Evolutionary conservation across 2,329 filamentous ascomycete genomes (phyloP).

Genomic region (Daldinia sp.): DNA sequence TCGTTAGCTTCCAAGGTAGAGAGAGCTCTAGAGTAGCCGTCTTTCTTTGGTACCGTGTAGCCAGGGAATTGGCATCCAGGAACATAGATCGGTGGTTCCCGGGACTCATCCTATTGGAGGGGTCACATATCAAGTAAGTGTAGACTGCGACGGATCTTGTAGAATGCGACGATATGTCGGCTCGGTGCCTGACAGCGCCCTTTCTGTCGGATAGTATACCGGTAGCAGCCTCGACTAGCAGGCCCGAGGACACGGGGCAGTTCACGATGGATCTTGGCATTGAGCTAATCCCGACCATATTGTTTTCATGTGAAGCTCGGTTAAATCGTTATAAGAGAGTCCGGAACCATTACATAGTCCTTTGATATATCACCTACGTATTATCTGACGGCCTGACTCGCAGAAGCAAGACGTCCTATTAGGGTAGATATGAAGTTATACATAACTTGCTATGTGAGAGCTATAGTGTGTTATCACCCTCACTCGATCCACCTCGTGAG

Average conservation of each 20-base stretch:
- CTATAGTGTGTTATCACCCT: background rate
- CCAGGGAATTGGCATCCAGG: slow-evolving; percentile 13
- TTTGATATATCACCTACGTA: background rate
- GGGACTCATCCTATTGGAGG: slow-evolving; percentile 13
- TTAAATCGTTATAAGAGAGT: background rate
- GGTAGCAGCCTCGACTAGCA: background rate
- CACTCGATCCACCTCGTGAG: background rate
- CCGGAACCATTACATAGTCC: background rate
- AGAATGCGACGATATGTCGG: slow-evolving; percentile 5
- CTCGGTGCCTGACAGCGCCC: background rate
- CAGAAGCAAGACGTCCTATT: background rate
- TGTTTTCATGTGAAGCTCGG: background rate
- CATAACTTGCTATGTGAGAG: background rate
- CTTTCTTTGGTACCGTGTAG: background rate
- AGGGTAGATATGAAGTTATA: background rate
- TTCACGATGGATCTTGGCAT: background rate
- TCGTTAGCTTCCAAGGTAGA: background rate
- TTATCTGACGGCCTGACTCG: background rate
- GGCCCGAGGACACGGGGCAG: background rate
- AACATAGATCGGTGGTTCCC: background rate
- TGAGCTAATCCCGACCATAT: background rate
- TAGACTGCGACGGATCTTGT: slow-evolving; percentile 17
- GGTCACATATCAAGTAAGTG: slow-evolving; percentile 7
- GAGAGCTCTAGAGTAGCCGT: background rate
- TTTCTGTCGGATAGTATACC: slow-evolving; percentile 2